These are phyloP conservation scores for Podosphaera xanthii DNA, from an alignment of 2,329 filamentous ascomycete species.

Conservation along the genomic window DNA sequence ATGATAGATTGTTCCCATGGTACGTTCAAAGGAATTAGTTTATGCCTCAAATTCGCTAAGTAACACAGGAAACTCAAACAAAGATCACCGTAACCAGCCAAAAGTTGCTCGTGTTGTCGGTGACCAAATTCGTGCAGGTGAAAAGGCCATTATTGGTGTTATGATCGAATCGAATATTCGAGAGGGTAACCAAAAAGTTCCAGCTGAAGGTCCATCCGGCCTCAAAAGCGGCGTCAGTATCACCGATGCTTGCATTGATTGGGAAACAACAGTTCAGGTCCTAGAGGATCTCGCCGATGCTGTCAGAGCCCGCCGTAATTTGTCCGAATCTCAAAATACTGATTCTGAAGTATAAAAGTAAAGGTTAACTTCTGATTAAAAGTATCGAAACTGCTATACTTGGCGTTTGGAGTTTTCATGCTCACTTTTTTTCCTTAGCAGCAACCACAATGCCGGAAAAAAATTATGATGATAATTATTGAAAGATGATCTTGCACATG, in stretches of 20 bases:
- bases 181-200: slow-evolving; percentile 66
- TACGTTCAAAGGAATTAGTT: neutral
- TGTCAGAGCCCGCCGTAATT: slow-evolving; percentile 44
- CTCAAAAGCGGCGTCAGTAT: slow-evolving; percentile 84
- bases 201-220: slow-evolving; percentile 51
- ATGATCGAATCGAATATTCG: slow-evolving; percentile 99
- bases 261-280: slow-evolving; percentile 63
- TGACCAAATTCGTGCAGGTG: slow-evolving; percentile 69
- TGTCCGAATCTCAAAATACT: no score
- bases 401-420: no score
- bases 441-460: no score
- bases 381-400: no score
- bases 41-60: no score
- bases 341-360: no score
- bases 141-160: slow-evolving; percentile 76
- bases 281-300: slow-evolving; percentile 72
- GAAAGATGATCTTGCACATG: no score
- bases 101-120: slow-evolving; percentile 64
- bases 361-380: no score
- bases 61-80: slow-evolving; percentile 49
- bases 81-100: slow-evolving; percentile 94
- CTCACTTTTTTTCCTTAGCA: no score
- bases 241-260: slow-evolving; percentile 88
- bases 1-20: slow-evolving; percentile 99
- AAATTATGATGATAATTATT: no score